phyloP scores from a whole-genome alignment of 2,329 filamentous ascomycete species.

The Salinomyces thailandicus region DNA sequence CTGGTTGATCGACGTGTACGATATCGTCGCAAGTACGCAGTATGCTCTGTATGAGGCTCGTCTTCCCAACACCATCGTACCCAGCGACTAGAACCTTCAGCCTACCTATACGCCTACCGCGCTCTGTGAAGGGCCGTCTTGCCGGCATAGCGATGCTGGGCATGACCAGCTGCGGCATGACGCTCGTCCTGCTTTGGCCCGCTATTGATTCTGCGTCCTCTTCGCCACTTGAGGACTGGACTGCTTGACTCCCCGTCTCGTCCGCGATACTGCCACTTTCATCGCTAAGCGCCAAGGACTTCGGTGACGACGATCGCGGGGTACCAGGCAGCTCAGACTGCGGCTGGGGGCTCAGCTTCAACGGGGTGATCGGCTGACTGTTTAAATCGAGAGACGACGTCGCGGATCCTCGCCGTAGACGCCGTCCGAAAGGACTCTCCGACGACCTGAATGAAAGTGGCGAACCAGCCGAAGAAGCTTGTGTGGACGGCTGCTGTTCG shows the following conservation, averaged over 20 bases:
- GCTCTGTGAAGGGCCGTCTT: constrained; percentile 79
- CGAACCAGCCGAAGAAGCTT: constrained; percentile 12
- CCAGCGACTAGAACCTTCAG: constrained; percentile 85
- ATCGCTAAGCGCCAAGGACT: constrained; percentile 49
- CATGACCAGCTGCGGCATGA: constrained; percentile 80
- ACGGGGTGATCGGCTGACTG: constrained; percentile 37
- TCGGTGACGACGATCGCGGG: constrained; percentile 49
- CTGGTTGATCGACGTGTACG: constrained; percentile 68
- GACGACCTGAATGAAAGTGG: constrained; percentile 15
- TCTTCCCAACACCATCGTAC: constrained; percentile 71
- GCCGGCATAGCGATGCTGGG: constrained; percentile 87
- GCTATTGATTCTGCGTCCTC: constrained; percentile 39
- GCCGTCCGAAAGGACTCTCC: constrained; percentile 16
- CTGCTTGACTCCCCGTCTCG: constrained; percentile 45
- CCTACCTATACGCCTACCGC: constrained; percentile 71
- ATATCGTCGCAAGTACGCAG: constrained; percentile 82
- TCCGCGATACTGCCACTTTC: constrained; percentile 43
- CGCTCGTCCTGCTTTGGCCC: constrained; percentile 30
- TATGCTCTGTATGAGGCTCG: constrained; percentile 77
- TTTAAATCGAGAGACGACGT: constrained; percentile 19
- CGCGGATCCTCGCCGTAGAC: constrained; percentile 17
- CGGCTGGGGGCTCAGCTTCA: constrained; percentile 38
- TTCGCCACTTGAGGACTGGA: constrained; percentile 44
- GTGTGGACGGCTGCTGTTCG: constrained; percentile 13
- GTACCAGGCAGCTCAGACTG: constrained; percentile 45